phyloP scores from a whole-genome alignment of 305 asterid species.

The Rubia balearica region DNA sequence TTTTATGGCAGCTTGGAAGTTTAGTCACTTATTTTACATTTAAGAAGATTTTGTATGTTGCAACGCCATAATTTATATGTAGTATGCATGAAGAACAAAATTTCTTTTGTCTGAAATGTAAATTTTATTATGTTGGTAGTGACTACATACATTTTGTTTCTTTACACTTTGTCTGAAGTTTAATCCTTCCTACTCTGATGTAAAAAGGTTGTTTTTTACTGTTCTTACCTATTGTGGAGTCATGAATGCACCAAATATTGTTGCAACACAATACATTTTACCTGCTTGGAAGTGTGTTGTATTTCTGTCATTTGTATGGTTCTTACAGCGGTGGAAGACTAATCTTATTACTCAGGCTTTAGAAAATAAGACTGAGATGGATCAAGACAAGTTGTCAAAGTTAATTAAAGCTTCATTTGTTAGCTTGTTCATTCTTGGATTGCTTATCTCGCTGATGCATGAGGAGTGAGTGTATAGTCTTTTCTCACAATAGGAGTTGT shows the following conservation, averaged over 20 bases:
- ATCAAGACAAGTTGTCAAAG: constrained; percentile 54
- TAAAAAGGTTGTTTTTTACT: neutral
- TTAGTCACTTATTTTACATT: too few relatives aligned
- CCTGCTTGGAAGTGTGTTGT: constrained; percentile 74
- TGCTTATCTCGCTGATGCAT: constrained; percentile 79
- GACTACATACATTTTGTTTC: too few relatives aligned
- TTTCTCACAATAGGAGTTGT: constrained; percentile 85
- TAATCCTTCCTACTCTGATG: too few relatives aligned
- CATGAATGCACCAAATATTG: constrained; percentile 70
- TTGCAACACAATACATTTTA: constrained; percentile 46
- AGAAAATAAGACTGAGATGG: constrained; percentile 32
- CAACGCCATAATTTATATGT: neutral
- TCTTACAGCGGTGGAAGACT: constrained; percentile 77
- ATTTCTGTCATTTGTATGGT: constrained; percentile 72
- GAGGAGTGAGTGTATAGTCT: constrained; percentile 87
- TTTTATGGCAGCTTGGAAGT: neutral
- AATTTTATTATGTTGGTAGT: too few relatives aligned
- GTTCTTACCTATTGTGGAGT: constrained; percentile 40
- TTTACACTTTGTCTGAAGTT: too few relatives aligned
- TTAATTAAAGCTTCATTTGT: constrained; percentile 63
- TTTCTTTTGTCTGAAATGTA: neutral
- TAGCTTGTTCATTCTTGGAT: constrained; percentile 63
- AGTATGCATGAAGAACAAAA: neutral
- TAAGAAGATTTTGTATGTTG: too few relatives aligned
- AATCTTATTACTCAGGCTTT: constrained; percentile 58